Evolutionary conservation across 768 basidiomycete genomes (phyloP).

Genomic region (Auriculariales sp.): DNA sequence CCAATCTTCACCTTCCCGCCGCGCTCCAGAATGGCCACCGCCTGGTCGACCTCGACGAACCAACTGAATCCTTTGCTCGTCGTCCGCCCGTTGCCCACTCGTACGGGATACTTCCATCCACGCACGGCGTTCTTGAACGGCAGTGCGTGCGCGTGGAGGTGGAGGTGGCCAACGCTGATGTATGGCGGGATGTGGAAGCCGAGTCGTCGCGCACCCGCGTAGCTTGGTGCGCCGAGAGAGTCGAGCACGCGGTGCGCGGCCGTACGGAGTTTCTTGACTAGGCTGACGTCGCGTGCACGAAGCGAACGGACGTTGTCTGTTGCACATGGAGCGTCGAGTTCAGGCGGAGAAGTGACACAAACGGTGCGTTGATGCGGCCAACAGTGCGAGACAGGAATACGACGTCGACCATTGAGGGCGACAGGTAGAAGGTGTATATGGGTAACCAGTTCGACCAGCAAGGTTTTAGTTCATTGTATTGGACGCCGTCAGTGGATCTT

Average conservation of each 20-base stretch:
- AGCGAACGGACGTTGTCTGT: conserved; percentile 44
- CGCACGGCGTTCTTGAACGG: conserved; percentile 36
- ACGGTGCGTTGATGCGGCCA: too few species aligned
- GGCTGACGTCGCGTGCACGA: conserved; percentile 24
- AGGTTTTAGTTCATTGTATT: too few species aligned
- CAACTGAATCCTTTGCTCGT: conserved; percentile 55
- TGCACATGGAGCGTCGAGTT: too few species aligned
- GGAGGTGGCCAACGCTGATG: conserved; percentile 56
- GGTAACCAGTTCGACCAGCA: too few species aligned
- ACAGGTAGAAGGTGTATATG: too few species aligned
- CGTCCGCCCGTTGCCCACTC: conserved; percentile 18
- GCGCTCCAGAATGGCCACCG: conserved; percentile 41
- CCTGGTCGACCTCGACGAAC: conserved; percentile 54
- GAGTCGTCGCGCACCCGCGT: conserved; percentile 39
- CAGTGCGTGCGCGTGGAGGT: conserved; percentile 56
- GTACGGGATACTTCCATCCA: conserved; percentile 34
- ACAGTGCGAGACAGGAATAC: too few species aligned
- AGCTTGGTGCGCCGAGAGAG: conserved; percentile 25
- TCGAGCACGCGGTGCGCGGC: conserved; percentile 25
- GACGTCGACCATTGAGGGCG: too few species aligned
- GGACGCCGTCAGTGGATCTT: conserved; percentile 3
- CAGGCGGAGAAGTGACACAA: too few species aligned
- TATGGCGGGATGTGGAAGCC: conserved; percentile 78
- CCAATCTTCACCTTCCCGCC: conserved; percentile 34
- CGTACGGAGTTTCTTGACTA: conserved; percentile 25